Conservation (phyloP, 345 rosid species). For the Gossypium sturtianum region DNA sequence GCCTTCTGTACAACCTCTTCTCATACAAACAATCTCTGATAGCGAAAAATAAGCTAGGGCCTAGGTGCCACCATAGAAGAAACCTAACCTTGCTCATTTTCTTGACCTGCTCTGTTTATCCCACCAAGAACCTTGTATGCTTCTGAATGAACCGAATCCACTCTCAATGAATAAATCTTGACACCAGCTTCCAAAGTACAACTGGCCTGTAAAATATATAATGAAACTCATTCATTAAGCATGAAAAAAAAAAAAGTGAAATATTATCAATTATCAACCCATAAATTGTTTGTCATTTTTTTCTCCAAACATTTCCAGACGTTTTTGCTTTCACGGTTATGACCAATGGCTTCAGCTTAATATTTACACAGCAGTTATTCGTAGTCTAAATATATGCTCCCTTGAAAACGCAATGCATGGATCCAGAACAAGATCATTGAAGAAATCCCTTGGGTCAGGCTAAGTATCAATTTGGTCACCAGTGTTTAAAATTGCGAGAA, state of each 20-base stretch:
- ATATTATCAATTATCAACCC: neutral
- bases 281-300: neutral
- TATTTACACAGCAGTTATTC: neutral
- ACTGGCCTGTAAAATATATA: constrained; percentile 52
- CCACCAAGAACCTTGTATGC: constrained; percentile 97
- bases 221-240: neutral
- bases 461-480: neutral
- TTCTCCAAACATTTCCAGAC: neutral
- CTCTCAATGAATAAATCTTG: constrained; percentile 82
- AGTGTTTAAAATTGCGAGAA: neutral
- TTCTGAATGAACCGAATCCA: constrained; percentile 89
- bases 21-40: neutral
- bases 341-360: neutral
- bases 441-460: neutral
- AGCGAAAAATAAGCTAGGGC: neutral
- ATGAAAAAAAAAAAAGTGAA: neutral
- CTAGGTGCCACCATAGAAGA: neutral
- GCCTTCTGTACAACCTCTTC: neutral
- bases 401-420: neutral
- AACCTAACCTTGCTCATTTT: constrained; percentile 54
- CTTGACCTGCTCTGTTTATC: constrained; percentile 77
- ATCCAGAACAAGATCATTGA: neutral
- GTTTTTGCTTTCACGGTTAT: neutral
- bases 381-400: neutral
- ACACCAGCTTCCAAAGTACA: constrained; percentile 97